These are phyloP conservation scores for Actinidia chinensis DNA, from an alignment of 179 eudicot species.

Conservation along the genomic window DNA sequence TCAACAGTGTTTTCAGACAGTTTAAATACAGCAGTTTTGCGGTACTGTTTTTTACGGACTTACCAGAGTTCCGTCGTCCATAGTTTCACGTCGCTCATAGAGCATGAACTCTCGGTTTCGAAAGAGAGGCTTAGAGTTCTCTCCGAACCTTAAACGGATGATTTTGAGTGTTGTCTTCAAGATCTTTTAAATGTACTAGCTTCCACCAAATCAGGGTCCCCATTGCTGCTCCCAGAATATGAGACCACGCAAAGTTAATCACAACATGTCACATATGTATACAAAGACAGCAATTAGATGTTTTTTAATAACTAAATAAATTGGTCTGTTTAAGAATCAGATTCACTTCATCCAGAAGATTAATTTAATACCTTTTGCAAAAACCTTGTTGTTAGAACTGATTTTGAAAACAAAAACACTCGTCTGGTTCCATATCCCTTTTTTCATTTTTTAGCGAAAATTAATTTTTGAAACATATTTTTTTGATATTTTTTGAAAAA, in stretches of 20 bases:
- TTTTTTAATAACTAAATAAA: background rate
- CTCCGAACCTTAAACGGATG: constrained; percentile 70
- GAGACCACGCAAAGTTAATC: background rate
- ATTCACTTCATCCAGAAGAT: no score
- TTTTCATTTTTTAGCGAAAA: background rate
- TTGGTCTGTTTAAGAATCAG: no score
- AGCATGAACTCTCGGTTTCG: constrained; percentile 87
- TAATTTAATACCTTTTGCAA: no score
- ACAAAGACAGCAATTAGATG: constrained; percentile 6
- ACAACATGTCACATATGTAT: background rate
- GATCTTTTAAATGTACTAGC: constrained; percentile 83
- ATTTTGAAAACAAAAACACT: background rate
- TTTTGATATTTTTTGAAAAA: background rate
- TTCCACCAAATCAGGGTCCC: constrained; percentile 81
- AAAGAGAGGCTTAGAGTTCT: constrained; percentile 70
- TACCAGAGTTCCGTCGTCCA: constrained; percentile 95
- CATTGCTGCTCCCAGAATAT: constrained; percentile 61
- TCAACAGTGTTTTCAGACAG: background rate
- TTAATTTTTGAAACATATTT: background rate
- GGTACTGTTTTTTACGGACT: no score
- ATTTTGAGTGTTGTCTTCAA: constrained; percentile 77
- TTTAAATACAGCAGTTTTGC: no score
- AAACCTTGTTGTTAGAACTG: no score
- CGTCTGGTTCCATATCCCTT: background rate
- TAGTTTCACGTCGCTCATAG: constrained; percentile 84